These are phyloP conservation scores for Lasiodiplodia sp. DNA, from an alignment of 2,329 filamentous ascomycete species.

Conservation along the genomic window DNA sequence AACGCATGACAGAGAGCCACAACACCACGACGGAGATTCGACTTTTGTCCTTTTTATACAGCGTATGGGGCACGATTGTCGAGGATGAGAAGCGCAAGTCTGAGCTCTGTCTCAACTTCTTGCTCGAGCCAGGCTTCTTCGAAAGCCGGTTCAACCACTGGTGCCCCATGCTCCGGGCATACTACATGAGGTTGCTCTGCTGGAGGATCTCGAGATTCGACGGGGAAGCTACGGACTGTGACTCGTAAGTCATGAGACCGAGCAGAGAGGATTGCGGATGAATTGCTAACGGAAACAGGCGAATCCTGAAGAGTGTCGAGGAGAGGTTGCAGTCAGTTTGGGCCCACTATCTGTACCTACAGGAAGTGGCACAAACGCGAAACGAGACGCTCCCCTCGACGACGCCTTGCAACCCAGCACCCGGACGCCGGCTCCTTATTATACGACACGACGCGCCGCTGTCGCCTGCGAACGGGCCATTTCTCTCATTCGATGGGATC, in stretches of 20 bases:
- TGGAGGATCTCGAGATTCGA: conserved; percentile 85
- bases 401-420: conserved; percentile 82
- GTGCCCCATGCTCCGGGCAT: conserved; percentile 94
- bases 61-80: conserved; percentile 77
- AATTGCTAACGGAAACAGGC: conserved; percentile 54
- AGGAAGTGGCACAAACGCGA: conserved; percentile 68
- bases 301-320: conserved; percentile 72
- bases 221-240: conserved; percentile 68
- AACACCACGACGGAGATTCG: conserved; percentile 92
- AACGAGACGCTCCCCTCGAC: conserved; percentile 71
- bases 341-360: conserved; percentile 80
- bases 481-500: conserved; percentile 70
- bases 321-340: conserved; percentile 75
- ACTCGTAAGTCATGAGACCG: conserved; percentile 64
- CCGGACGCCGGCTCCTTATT: conserved; percentile 85
- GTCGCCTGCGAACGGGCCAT: conserved; percentile 60
- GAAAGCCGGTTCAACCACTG: conserved; percentile 88
- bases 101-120: conserved; percentile 74
- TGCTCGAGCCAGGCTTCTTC: conserved; percentile 78
- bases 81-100: conserved; percentile 72
- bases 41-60: conserved; percentile 81
- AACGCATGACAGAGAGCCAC: conserved; percentile 79
- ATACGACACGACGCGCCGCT: conserved; percentile 77
- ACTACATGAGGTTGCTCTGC: conserved; percentile 88
- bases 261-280: not conserved